Evolutionary conservation across 2,329 filamentous ascomycete genomes (phyloP), one percentile per base, ranked within the genome.

Genomic region (Hymenoscyphus occultus): DNA sequence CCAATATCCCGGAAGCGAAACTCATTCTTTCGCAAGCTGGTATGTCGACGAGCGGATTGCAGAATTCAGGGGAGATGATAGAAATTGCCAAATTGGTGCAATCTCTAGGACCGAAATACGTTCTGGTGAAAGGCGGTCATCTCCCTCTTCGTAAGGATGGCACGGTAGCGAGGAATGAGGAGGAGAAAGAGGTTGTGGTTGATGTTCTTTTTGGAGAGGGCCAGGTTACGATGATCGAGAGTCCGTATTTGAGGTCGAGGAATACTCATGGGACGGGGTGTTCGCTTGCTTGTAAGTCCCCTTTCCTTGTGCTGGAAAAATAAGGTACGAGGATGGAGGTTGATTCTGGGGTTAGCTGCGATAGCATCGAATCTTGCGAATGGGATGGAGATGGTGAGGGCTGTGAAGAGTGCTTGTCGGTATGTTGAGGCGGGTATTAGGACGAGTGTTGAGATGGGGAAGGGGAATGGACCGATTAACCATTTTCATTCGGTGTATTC

Each of bases 191-290:
- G 32, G 72, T 90, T 1, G 87, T 97, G 1, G 83, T 96, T 35
- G 92, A 98, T 74, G 83, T 97, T 3, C 82, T 97, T 5, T 86
- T 86, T 56, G 90, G 91, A 6, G 82, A 82, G 0, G 80, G 79
- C 0, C 77, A 83, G n/a, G 76, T 83, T 0, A 80, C 86, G 0
- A 79, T 86, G 48, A 83, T 97, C 59, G 84, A 93, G 76, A 90
- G 86, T 48, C 81, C 83, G 4, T 97, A 90, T 74, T 82, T 92
- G 68, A 78, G 82, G 10, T 92, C 90, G 9, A 89, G 82, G 66
- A 94, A 94, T 74, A 98, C 94, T 0, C 95, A 99, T 73, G 95
- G 95, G 0, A 98, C 95, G 0, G 95, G 95, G 3, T 99, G 95
- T 75, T 96, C 93, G 10, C 83, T 98, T 66, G 95, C 95, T 51